Evolutionary conservation across 352 stramenopile species (phyloP).

Genomic region (Phytophthora constricta): DNA sequence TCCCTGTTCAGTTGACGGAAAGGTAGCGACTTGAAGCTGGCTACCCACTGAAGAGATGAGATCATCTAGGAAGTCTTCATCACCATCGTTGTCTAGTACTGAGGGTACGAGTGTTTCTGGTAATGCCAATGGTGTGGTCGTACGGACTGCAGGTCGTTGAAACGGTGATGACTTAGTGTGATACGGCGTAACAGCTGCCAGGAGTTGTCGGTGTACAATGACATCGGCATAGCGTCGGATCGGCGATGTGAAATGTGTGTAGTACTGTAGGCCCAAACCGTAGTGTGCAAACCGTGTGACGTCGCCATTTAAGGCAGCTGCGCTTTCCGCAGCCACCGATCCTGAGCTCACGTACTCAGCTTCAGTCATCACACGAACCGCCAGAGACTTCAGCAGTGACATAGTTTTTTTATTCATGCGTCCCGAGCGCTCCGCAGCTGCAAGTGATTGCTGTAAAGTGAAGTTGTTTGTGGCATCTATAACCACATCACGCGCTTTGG

Average conservation of each 20-base stretch:
- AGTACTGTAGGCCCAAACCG: constrained; percentile 87
- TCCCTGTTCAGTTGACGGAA: not conserved
- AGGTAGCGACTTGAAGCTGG: constrained; percentile 48
- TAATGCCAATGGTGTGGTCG: constrained; percentile 27
- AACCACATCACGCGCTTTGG: constrained; percentile 68
- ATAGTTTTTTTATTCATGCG: constrained; percentile 82
- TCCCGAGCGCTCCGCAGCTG: constrained; percentile 59
- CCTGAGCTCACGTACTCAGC: constrained; percentile 92
- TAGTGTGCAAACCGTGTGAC: constrained; percentile 85
- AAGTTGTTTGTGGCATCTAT: constrained; percentile 86
- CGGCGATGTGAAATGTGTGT: constrained; percentile 93
- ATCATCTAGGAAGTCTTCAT: constrained; percentile 71
- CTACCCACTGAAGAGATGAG: constrained; percentile 70
- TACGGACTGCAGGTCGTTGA: not conserved
- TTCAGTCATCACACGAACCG: constrained; percentile 94
- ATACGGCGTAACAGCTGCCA: constrained; percentile 53
- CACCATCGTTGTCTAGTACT: constrained; percentile 57
- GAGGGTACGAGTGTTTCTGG: constrained; percentile 61
- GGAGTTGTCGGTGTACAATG: constrained; percentile 91
- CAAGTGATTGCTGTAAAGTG: constrained; percentile 81
- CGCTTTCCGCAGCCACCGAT: constrained; percentile 45
- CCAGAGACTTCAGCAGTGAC: constrained; percentile 92
- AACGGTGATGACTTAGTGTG: not conserved
- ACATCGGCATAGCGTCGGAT: constrained; percentile 93
- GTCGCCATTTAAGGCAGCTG: constrained; percentile 50